A percentile compares a stretch with the other conserved stretches of the same genome.
Conservation (phyloP, 495 filamentous ascomycete species). For the Aspergillus ellipticus region DNA sequence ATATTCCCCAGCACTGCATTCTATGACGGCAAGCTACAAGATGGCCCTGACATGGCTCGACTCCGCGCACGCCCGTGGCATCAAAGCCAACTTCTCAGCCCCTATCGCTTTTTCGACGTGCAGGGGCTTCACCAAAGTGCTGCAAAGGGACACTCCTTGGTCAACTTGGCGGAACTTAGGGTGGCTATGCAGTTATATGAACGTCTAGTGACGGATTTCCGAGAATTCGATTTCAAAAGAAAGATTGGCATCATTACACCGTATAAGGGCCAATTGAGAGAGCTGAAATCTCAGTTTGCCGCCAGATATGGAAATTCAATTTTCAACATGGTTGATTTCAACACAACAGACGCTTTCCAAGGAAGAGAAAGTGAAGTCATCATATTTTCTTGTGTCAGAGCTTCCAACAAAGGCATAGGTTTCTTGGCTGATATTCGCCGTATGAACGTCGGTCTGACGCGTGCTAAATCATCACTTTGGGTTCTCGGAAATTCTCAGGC, state of each 20-base stretch:
- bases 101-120: conserved; percentile 98
- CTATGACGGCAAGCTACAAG: conserved; percentile 81
- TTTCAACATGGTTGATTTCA: conserved; percentile 82
- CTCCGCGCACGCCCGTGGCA: conserved; percentile 83
- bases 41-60: conserved; percentile 76
- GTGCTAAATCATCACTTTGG: conserved; percentile 93
- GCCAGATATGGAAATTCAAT: conserved; percentile 69
- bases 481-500: conserved; percentile 88
- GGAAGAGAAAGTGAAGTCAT: conserved; percentile 96
- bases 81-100: conserved; percentile 69
- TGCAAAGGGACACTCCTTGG: conserved; percentile 75
- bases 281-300: conserved; percentile 70
- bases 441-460: conserved; percentile 98
- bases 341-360: conserved; percentile 97
- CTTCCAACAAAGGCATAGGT: conserved; percentile 88
- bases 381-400: conserved; percentile 97
- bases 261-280: conserved; percentile 87
- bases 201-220: conserved; percentile 69
- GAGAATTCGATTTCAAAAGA: conserved; percentile 62
- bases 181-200: conserved; percentile 81
- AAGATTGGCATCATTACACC: conserved; percentile 97
- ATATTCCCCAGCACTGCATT: conserved; percentile 84
- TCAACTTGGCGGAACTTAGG: conserved; percentile 82
- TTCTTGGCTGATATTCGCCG: conserved; percentile 97
- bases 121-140: conserved; percentile 78